phyloP scores from a whole-genome alignment of 106 monocot species.

The Apostasia ramifera region DNA sequence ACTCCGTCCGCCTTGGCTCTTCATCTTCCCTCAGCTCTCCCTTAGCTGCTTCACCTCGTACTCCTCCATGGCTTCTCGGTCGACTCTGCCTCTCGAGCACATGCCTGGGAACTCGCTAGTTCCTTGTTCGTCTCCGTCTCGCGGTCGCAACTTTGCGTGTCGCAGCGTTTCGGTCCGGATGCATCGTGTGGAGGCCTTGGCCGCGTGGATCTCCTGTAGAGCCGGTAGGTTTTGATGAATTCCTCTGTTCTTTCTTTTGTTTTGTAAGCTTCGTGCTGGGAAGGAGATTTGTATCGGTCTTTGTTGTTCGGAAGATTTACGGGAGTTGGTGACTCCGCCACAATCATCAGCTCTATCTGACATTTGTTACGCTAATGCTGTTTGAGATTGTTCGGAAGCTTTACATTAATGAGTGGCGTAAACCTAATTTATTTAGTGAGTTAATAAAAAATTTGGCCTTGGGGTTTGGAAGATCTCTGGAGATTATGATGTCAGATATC shows the following conservation, averaged over 20 bases:
- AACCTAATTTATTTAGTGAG: no score
- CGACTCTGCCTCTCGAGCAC: conserved; percentile 1
- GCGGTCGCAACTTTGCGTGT: not conserved
- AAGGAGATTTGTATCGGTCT: no score
- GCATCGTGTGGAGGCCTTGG: not conserved
- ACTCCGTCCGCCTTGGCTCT: no score
- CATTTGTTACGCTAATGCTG: not conserved
- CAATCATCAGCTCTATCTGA: no score
- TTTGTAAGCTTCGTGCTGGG: not conserved
- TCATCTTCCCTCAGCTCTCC: no score
- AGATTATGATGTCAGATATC: no score
- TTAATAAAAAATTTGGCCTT: no score
- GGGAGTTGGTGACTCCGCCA: no score
- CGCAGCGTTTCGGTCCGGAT: not conserved
- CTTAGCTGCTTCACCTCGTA: not conserved
- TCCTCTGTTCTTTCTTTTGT: not conserved
- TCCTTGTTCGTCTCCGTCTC: not conserved
- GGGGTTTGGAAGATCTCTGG: no score
- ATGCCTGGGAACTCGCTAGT: not conserved
- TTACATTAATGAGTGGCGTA: not conserved
- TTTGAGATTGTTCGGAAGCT: not conserved
- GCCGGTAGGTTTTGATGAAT: not conserved
- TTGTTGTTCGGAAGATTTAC: no score
- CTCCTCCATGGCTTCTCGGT: conserved; percentile 7
- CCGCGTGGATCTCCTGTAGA: not conserved